phyloP scores from a whole-genome alignment of 2,329 filamentous ascomycete genomes.

The Stagonosporopsis vannaccii region DNA sequence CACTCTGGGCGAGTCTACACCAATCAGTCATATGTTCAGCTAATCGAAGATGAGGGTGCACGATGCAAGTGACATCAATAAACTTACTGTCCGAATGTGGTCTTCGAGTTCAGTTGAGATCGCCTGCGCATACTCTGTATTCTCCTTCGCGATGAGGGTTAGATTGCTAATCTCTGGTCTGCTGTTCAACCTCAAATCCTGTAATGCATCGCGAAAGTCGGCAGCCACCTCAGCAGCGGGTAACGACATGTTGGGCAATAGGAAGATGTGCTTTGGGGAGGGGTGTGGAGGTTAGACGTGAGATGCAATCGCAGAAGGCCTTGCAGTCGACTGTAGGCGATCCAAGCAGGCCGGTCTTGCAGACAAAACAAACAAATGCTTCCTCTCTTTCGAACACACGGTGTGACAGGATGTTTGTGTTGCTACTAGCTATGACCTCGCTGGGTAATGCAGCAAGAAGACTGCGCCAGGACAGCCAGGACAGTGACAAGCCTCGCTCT shows the following conservation, averaged over 20 bases:
- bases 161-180: conserved; percentile 96
- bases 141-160: conserved; percentile 96
- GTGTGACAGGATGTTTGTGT: conserved; percentile 53
- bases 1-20: conserved; percentile 83
- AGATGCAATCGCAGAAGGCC: conserved; percentile 34
- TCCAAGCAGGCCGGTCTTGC: conserved; percentile 36
- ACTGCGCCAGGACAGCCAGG: conserved; percentile 42
- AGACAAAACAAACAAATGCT: conserved; percentile 51
- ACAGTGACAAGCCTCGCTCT: conserved; percentile 44
- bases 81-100: conserved; percentile 92
- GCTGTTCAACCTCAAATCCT: conserved; percentile 89
- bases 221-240: conserved; percentile 86
- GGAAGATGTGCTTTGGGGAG: conserved; percentile 26
- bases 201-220: conserved; percentile 91
- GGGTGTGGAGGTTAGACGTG: conserved; percentile 34
- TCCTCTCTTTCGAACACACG: conserved; percentile 50
- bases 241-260: conserved; percentile 66
- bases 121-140: conserved; percentile 91
- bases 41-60: conserved; percentile 43
- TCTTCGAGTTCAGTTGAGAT: conserved; percentile 91
- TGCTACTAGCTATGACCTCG: conserved; percentile 59
- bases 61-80: conserved; percentile 25
- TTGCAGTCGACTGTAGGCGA: conserved; percentile 35
- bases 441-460: conserved; percentile 42
- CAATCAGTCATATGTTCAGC: conserved; percentile 23